Conservation (phyloP, 1,139 yeast species). For the Pichia sp. region DNA sequence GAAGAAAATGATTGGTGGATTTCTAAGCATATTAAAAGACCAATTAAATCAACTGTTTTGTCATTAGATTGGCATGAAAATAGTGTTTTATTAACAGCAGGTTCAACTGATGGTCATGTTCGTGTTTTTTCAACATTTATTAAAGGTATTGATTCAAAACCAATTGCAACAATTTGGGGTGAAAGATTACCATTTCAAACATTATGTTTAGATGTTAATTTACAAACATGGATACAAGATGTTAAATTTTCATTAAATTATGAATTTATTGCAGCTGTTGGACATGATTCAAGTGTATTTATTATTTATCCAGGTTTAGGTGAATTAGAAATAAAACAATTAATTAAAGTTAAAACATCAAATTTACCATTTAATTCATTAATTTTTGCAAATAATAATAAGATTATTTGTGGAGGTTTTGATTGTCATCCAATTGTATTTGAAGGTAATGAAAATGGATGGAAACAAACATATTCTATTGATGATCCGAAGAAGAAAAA, state of each 20-base stretch:
- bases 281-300: constrained; percentile 53
- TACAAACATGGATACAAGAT: constrained; percentile 89
- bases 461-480: constrained; percentile 61
- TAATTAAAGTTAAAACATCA: constrained; percentile 54
- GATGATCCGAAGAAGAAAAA: constrained; percentile 52
- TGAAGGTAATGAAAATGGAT: constrained; percentile 59
- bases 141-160: constrained; percentile 84
- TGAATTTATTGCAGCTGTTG: constrained; percentile 68
- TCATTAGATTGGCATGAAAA: constrained; percentile 94
- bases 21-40: constrained; percentile 92
- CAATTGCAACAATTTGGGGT: constrained; percentile 85
- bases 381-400: constrained; percentile 58
- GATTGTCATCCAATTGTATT: constrained; percentile 88
- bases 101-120: constrained; percentile 93
- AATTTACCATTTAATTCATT: constrained; percentile 78
- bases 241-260: constrained; percentile 82
- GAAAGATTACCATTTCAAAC: constrained; percentile 94
- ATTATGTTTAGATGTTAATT: constrained; percentile 76
- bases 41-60: constrained; percentile 80
- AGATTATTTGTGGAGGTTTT: constrained; percentile 84
- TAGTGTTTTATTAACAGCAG: constrained; percentile 80
- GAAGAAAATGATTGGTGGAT: constrained; percentile 99
- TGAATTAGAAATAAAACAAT: constrained; percentile 28
- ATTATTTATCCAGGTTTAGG: constrained; percentile 64
- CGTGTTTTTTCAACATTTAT: constrained; percentile 91